Conservation (phyloP, 345 rosid species). For the Euphorbia peplus region DNA sequence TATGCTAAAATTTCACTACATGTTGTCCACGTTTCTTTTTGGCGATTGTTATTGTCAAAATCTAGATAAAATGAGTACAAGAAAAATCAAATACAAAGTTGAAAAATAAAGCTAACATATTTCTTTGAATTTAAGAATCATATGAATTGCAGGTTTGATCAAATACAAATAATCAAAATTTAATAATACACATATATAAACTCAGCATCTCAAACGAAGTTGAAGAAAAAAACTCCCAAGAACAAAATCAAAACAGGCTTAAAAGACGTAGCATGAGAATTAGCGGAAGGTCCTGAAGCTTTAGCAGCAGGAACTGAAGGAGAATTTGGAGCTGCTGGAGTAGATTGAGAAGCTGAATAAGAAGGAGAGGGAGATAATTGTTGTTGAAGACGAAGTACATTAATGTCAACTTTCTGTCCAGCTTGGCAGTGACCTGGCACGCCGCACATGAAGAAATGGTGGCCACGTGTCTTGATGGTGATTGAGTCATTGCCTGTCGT, state of each 20-base stretch:
- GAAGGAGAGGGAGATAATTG: conserved; percentile 36
- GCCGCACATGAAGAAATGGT: conserved; percentile 88
- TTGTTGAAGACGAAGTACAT: conserved; percentile 40
- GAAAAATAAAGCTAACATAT: too few species aligned
- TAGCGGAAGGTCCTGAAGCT: conserved; percentile 49
- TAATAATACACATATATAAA: neutral
- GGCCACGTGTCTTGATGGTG: conserved; percentile 63
- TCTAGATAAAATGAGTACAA: too few species aligned
- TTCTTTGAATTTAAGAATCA: too few species aligned
- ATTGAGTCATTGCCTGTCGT: conserved; percentile 86
- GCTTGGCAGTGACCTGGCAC: conserved; percentile 88
- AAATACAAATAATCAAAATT: neutral
- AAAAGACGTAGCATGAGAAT: conserved; percentile 30
- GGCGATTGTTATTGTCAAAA: too few species aligned
- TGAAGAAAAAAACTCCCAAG: conserved; percentile 21
- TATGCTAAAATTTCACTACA: too few species aligned
- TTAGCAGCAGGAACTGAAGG: conserved; percentile 44
- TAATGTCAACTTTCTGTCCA: conserved; percentile 89
- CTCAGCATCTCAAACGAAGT: conserved; percentile 15
- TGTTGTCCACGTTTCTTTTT: too few species aligned
- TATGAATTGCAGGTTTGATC: neutral
- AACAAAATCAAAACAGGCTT: conserved; percentile 22
- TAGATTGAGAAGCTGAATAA: conserved; percentile 26
- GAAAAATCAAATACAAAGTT: too few species aligned
- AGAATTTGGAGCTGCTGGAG: conserved; percentile 14